Conservation (phyloP, 192 early-diverging fungal species). For the Helicostylum pulchrum region DNA sequence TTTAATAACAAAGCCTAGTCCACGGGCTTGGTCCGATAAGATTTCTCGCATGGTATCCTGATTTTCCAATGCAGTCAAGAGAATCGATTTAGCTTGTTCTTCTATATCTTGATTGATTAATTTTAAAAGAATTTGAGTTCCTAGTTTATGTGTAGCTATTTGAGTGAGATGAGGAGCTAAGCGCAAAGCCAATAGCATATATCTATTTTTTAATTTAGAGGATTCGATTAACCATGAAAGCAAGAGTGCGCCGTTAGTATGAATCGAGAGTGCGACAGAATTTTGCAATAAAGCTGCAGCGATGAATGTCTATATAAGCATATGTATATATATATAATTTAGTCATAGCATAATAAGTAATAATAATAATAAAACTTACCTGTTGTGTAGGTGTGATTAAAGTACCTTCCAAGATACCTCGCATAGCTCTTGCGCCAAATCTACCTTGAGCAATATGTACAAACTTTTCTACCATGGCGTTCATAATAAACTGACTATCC, state of each 20-base stretch:
- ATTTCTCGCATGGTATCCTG: slow-evolving; percentile 61
- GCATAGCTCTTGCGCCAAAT: slow-evolving; percentile 89
- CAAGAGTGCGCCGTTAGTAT: slow-evolving; percentile 84
- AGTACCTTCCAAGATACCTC: slow-evolving; percentile 84
- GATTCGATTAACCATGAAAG: slow-evolving; percentile 90
- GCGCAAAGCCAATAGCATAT: slow-evolving; percentile 74
- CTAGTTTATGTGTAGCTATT: slow-evolving; percentile 86
- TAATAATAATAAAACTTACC: slow-evolving; percentile 23
- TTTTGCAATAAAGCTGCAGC: slow-evolving; percentile 80
- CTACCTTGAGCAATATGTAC: slow-evolving; percentile 84
- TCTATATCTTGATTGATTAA: slow-evolving; percentile 83
- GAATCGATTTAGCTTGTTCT: slow-evolving; percentile 74
- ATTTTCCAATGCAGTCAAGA: slow-evolving; percentile 56
- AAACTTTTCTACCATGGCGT: slow-evolving; percentile 83
- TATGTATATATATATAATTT: neutral
- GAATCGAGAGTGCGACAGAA: slow-evolving; percentile 71
- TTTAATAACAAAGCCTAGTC: slow-evolving; percentile 24
- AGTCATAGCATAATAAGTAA: neutral
- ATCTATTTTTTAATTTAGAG: slow-evolving; percentile 71
- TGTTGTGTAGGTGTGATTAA: slow-evolving; percentile 75
- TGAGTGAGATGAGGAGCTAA: slow-evolving; percentile 71
- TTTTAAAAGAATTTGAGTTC: slow-evolving; percentile 74
- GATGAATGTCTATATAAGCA: slow-evolving; percentile 80
- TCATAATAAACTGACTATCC: slow-evolving; percentile 81
- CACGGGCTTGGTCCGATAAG: slow-evolving; percentile 72